phyloP scores from a whole-genome alignment of 31 red algal genomes.

The Asparagopsis taxiformis region DNA sequence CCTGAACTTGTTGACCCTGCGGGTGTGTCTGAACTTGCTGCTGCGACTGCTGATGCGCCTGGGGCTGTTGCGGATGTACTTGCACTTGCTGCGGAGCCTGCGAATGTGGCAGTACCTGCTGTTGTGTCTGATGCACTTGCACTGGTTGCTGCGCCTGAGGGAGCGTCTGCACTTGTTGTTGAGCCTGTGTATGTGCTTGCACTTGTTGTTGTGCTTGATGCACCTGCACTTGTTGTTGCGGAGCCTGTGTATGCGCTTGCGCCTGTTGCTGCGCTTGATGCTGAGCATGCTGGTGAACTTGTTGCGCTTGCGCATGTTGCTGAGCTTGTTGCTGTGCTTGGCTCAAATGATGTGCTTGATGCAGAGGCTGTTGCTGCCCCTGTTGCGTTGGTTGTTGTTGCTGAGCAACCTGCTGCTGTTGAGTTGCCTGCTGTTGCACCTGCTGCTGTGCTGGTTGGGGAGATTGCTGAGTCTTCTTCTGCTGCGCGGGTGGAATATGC shows the following conservation, averaged over 20 bases:
- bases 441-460: conserved; percentile 7
- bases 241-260: conserved; percentile 8
- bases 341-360: background rate
- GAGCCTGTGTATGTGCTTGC: conserved; percentile 5
- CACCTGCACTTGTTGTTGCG: conserved; percentile 17
- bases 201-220: no score
- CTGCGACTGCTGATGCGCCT: conserved; percentile 1
- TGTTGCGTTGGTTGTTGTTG: conserved; percentile 19
- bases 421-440: conserved; percentile 2
- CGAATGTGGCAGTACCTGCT: background rate
- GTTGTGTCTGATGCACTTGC: background rate
- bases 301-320: no score
- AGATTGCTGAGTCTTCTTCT: background rate
- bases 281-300: background rate
- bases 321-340: no score
- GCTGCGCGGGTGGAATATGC: background rate
- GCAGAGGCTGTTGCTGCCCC: no score
- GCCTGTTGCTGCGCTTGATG: no score
- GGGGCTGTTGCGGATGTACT: no score
- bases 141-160: no score
- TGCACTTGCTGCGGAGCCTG: no score
- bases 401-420: conserved; percentile 4
- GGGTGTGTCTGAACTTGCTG: conserved; percentile 7
- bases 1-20: conserved; percentile 3
- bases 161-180: no score